Conservation (phyloP, 106 monocot species). For the Narthecium ossifragum region DNA sequence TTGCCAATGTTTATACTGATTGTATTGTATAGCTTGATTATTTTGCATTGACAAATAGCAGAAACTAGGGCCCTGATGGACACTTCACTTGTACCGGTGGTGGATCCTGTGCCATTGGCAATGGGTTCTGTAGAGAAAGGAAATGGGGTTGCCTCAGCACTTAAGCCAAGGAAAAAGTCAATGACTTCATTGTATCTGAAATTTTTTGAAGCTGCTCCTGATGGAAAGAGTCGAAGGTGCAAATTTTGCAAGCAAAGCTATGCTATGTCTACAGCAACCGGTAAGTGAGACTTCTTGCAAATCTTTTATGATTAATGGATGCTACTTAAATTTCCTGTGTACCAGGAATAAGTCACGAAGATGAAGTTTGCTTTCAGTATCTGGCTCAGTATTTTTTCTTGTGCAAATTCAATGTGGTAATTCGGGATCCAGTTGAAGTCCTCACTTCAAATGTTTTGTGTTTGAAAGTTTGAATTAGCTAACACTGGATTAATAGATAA, state of each 20-base stretch:
- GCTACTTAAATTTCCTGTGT: no score
- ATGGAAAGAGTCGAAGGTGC: conserved; percentile 82
- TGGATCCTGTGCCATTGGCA: conserved; percentile 30
- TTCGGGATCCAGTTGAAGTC: no score
- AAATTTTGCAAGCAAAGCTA: conserved; percentile 95
- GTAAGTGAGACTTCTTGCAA: conserved; percentile 22
- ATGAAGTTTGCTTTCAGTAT: no score
- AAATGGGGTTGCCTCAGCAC: conserved; percentile 16
- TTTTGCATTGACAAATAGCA: conserved; percentile 24
- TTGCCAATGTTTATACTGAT: neutral
- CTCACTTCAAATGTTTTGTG: no score
- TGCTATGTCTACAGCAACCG: conserved; percentile 86
- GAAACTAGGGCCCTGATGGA: conserved; percentile 53
- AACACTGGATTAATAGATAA: no score
- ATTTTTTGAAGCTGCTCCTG: conserved; percentile 76
- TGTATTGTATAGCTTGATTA: neutral
- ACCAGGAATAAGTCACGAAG: no score
- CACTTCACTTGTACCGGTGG: conserved; percentile 38
- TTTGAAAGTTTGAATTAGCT: no score
- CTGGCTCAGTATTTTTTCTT: no score
- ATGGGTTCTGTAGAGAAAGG: conserved; percentile 38
- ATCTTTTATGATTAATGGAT: conserved; percentile 7
- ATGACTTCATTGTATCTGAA: conserved; percentile 89
- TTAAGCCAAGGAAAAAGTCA: conserved; percentile 70
- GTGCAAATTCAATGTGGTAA: no score